A percentile compares a stretch with the other conserved stretches of the same genome.
phyloP scores from a whole-genome alignment of 331 rosid species.

The Prunus yedoensis region DNA sequence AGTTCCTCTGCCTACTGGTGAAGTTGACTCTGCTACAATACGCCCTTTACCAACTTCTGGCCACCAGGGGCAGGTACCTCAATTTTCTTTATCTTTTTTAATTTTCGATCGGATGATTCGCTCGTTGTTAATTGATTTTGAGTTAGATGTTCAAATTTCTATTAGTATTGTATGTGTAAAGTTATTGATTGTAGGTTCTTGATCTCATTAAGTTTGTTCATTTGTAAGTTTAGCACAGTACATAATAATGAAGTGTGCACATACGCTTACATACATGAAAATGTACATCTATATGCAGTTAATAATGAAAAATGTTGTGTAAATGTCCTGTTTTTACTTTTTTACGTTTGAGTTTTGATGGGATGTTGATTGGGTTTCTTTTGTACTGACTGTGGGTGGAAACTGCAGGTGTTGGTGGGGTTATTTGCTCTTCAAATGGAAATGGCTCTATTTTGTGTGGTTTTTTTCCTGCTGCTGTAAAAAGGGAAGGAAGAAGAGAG shows the following conservation, averaged over 20 bases:
- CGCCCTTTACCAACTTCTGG: conserved; percentile 68
- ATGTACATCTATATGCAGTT: not conserved
- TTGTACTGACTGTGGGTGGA: conserved; percentile 22
- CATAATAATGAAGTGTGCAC: not conserved
- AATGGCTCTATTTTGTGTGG: conserved; percentile 43
- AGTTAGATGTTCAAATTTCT: not conserved
- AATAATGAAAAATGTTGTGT: not conserved
- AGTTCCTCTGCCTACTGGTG: conserved; percentile 90
- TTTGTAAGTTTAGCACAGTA: not conserved
- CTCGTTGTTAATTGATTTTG: not conserved
- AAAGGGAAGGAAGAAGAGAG: conserved; percentile 11
- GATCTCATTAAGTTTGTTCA: not conserved
- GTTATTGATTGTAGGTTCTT: not conserved
- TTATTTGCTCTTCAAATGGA: conserved; percentile 42
- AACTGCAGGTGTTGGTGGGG: conserved; percentile 64
- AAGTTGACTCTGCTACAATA: conserved; percentile 87
- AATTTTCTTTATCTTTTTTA: not conserved
- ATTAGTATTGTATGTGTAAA: not conserved
- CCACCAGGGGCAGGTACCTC: conserved; percentile 42
- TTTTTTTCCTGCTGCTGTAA: conserved; percentile 44
- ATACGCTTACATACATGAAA: not conserved
- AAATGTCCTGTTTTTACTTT: not conserved
- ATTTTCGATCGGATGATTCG: too few relatives aligned
- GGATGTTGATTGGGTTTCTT: conserved; percentile 31
- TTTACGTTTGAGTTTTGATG: conserved; percentile 23